Evolutionary conservation across 2,329 filamentous ascomycete species (phyloP).

Genomic region (Pseudocercospora cruenta): DNA sequence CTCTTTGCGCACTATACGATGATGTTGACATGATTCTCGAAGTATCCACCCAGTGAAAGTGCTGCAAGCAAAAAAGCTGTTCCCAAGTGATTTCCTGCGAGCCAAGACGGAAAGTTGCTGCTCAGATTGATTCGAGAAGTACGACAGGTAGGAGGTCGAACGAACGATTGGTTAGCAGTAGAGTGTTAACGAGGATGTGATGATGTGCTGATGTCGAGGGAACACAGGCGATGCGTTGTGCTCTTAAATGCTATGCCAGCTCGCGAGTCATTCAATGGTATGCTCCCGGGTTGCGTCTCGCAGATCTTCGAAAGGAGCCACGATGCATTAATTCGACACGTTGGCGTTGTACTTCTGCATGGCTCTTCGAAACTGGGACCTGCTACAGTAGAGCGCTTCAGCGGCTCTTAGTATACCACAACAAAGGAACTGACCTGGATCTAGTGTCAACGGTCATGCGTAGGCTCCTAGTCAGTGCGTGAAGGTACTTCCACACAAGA

Average conservation of each 20-base stretch:
- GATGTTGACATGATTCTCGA: constrained; percentile 17
- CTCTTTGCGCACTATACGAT: constrained; percentile 3
- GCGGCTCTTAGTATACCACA: constrained; percentile 6
- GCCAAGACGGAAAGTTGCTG: background rate
- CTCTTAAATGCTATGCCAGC: constrained; percentile 7
- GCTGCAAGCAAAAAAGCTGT: constrained; percentile 6
- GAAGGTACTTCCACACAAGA: background rate
- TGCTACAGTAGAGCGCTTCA: background rate
- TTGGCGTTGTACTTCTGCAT: constrained; percentile 1
- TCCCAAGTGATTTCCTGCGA: background rate
- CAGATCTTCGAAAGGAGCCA: constrained; percentile 5
- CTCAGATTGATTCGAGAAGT: background rate
- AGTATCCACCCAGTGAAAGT: constrained; percentile 10
- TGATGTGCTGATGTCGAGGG: background rate
- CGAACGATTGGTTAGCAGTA: background rate
- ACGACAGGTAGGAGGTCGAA: background rate
- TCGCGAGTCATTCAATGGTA: background rate
- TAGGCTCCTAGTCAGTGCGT: background rate
- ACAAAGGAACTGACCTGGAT: constrained; percentile 4
- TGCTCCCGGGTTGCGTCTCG: constrained; percentile 1
- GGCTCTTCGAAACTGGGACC: constrained; percentile 2
- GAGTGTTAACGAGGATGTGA: background rate
- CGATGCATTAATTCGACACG: constrained; percentile 8
- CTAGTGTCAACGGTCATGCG: constrained; percentile 5
- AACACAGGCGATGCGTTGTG: constrained; percentile 2